Evolutionary conservation across 2,329 filamentous ascomycete species (phyloP).

Genomic region (Mycogone perniciosa): DNA sequence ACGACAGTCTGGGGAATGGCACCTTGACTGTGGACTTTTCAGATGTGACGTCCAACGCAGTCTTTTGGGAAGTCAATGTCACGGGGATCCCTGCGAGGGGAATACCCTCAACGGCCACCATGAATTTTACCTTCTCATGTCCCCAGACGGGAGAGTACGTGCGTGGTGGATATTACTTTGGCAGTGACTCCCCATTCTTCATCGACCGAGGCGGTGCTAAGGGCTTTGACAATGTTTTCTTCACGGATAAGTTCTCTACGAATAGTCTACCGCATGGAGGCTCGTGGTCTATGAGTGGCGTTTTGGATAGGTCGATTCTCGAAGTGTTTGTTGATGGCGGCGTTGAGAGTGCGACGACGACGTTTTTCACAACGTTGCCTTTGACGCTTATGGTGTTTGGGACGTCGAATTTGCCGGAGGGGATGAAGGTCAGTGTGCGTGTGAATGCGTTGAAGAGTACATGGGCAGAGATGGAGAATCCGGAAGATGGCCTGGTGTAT

Average conservation of each 20-base stretch:
- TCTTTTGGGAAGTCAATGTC: slow-evolving; percentile 51
- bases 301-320: slow-evolving; percentile 30
- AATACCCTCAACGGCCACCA: slow-evolving; percentile 16
- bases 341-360: slow-evolving; percentile 26
- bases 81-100: slow-evolving; percentile 27
- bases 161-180: slow-evolving; percentile 23
- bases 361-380: slow-evolving; percentile 25
- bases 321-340: slow-evolving; percentile 31
- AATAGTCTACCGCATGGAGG: slow-evolving; percentile 14
- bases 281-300: slow-evolving; percentile 25
- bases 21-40: slow-evolving; percentile 45
- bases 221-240: slow-evolving; percentile 27
- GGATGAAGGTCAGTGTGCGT: slow-evolving; percentile 17
- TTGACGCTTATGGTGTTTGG: slow-evolving; percentile 19
- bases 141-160: slow-evolving; percentile 22
- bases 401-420: slow-evolving; percentile 16
- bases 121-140: slow-evolving; percentile 25
- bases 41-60: slow-evolving; percentile 39
- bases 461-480: slow-evolving; percentile 15
- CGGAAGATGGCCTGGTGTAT: slow-evolving; percentile 5
- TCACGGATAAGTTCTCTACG: slow-evolving; percentile 26
- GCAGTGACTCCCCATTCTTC: slow-evolving; percentile 22
- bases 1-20: slow-evolving; percentile 40
- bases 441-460: slow-evolving; percentile 23
- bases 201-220: slow-evolving; percentile 22